Evolutionary conservation across 768 basidiomycete species (phyloP).

Genomic region (Clavulina sp.): DNA sequence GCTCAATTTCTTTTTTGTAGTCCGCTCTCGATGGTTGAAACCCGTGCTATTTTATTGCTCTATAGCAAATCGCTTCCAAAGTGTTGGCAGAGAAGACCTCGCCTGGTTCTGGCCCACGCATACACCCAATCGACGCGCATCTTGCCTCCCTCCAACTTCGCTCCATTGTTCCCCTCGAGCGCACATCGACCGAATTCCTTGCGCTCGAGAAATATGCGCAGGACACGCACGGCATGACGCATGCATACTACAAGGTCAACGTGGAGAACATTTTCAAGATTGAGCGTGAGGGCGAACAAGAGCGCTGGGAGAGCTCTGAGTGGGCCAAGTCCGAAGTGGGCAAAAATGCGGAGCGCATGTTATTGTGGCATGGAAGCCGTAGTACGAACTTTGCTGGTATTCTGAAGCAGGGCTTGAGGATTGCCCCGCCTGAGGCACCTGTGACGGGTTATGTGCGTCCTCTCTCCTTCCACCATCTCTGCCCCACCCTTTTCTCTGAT

Average conservation of each 20-base stretch:
- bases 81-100: constrained; percentile 26
- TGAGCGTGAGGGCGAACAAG: constrained; percentile 29
- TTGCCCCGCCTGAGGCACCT: constrained; percentile 41
- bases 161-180: constrained; percentile 32
- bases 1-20: constrained; percentile 1
- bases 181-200: constrained; percentile 28
- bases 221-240: constrained; percentile 41
- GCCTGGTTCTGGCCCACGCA: constrained; percentile 28
- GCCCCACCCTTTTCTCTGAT: neutral
- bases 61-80: constrained; percentile 39
- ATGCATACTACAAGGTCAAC: constrained; percentile 26
- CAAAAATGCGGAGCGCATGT: constrained; percentile 33
- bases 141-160: constrained; percentile 35
- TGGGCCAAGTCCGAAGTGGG: constrained; percentile 28
- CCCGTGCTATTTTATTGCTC: neutral
- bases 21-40: neutral
- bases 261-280: constrained; percentile 36
- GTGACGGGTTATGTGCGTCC: constrained; percentile 17
- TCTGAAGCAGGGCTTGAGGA: constrained; percentile 41
- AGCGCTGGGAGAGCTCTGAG: constrained; percentile 30
- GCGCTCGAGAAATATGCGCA: constrained; percentile 30
- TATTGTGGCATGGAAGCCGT: constrained; percentile 48
- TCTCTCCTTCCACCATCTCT: neutral
- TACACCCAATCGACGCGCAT: constrained; percentile 40
- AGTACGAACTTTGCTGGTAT: constrained; percentile 49